phyloP scores from a whole-genome alignment of 176 grass and related monocot species.

The Avena insularis region DNA sequence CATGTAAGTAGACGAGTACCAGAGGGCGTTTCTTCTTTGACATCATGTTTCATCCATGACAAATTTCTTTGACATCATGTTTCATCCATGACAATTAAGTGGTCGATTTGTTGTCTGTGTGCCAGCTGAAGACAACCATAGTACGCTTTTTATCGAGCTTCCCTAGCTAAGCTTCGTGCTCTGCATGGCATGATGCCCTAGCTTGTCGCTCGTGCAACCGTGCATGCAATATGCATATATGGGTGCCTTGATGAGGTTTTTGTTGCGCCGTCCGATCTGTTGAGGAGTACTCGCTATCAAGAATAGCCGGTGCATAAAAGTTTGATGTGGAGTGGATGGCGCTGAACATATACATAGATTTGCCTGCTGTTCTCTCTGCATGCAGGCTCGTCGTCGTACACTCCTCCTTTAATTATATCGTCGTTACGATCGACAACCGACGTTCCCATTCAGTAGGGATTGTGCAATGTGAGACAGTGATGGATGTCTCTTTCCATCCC shows the following conservation, averaged over 20 bases:
- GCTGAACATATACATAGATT: background rate
- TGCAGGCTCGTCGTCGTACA: slow-evolving; percentile 16
- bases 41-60: slow-evolving; percentile 23
- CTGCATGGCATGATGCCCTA: slow-evolving; percentile 7
- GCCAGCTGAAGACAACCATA: background rate
- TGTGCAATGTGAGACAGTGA: slow-evolving; percentile 26
- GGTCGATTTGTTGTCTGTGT: background rate
- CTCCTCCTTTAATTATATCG: background rate
- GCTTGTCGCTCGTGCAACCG: background rate
- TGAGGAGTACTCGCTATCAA: background rate
- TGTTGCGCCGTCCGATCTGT: slow-evolving; percentile 29
- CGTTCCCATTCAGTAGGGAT: background rate
- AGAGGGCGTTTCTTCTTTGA: background rate
- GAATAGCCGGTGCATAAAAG: slow-evolving; percentile 42
- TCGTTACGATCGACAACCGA: background rate
- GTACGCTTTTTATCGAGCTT: background rate
- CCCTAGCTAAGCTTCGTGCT: background rate
- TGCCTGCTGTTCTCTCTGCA: background rate
- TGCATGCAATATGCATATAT: background rate
- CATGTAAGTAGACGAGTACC: slow-evolving; percentile 35
- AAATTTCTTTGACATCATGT: background rate
- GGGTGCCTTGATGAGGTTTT: slow-evolving; percentile 27
- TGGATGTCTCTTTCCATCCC: background rate
- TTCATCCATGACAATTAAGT: slow-evolving; percentile 12
- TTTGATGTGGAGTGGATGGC: slow-evolving; percentile 36